Evolutionary conservation across 2,329 filamentous ascomycete species (phyloP), one percentile per base, ranked within the genome.

Genomic region (Neopestalotiopsis sp.): DNA sequence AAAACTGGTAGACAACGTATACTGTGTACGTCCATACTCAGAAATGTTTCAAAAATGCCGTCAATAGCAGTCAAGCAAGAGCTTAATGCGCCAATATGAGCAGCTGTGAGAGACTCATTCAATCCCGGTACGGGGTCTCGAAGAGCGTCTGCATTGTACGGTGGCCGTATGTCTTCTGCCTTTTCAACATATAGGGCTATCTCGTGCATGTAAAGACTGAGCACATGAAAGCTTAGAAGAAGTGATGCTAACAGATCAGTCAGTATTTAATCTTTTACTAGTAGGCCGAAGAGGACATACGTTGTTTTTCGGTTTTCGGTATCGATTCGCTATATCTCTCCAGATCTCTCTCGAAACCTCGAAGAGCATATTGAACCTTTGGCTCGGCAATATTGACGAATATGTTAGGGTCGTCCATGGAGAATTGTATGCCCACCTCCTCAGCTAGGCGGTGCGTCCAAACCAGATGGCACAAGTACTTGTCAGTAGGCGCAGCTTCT

Each of bases 191-290:
- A 90, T 71, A 95, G 87, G 2, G 88, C 90, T 67, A 93, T 88
- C 78, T 95, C 93, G 77, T 95, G 91, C 82, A 94, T 90, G 76
- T 92, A 94, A 3, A 95, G 82, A 70, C 86, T 91, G 45, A 93
- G 77, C 1, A 91, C 86, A 71, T 90, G 84, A 72, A 93, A 90
- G 70, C 88, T 87, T 72, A 94, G 86, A 20, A 83, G 81, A 61
- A 94, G 82, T 0, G 88, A 85, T n/a, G 88, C 90, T 90, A 76
- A 68, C 6, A 38, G 5, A 56, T 12, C 7, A 13, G 13, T 67
- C 30, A 67, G 65, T 24, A 30, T 17, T 3, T 5, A 2, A 38
- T 58, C 5, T 2, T 12, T 20, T 68, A 68, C 2, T 7, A 7
- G 10, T 4, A 32, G 42, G 40, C 34, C 63, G 14, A 34, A 24